phyloP scores from a whole-genome alignment of 805 yeast genomes.

The Ogataea neopini region DNA sequence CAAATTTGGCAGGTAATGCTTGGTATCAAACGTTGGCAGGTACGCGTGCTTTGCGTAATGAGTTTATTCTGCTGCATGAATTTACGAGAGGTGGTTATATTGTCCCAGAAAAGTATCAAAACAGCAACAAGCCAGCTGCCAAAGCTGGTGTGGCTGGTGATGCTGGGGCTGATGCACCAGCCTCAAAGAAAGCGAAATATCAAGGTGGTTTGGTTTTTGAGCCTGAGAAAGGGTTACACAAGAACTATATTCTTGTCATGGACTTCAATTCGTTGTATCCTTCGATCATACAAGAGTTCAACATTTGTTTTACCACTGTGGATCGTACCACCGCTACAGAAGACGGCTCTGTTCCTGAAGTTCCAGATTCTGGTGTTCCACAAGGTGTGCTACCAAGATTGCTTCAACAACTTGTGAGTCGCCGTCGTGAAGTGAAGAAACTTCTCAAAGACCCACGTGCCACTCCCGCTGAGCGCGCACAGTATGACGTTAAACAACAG shows the following conservation, averaged over 20 bases:
- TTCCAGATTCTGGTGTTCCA: constrained; percentile 57
- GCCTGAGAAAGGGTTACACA: constrained; percentile 93
- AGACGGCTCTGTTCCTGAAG: constrained; percentile 64
- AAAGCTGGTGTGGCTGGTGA: constrained; percentile 27
- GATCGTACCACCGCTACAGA: constrained; percentile 45
- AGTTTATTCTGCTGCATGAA: constrained; percentile 88
- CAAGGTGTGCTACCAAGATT: constrained; percentile 88
- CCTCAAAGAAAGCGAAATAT: constrained; percentile 38
- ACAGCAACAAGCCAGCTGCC: constrained; percentile 27
- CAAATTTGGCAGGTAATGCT: constrained; percentile 93
- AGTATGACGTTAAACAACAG: constrained; percentile 92
- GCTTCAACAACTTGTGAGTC: constrained; percentile 77
- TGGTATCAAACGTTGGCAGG: constrained; percentile 96
- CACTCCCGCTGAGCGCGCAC: constrained; percentile 64
- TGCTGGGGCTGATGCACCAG: constrained; percentile 34
- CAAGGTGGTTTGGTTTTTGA: constrained; percentile 80
- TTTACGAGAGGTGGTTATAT: constrained; percentile 76
- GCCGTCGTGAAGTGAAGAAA: constrained; percentile 92
- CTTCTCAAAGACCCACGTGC: constrained; percentile 74
- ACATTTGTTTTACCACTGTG: constrained; percentile 96
- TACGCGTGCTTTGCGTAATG: constrained; percentile 95
- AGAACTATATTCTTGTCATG: constrained; percentile 88
- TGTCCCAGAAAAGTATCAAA: constrained; percentile 68
- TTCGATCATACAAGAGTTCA: constrained; percentile 93
- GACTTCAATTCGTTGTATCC: constrained; percentile 98